Base-by-base conservation (phyloP, 768 basidiomycete species). In the Glaciozyma antarctica region DNA sequence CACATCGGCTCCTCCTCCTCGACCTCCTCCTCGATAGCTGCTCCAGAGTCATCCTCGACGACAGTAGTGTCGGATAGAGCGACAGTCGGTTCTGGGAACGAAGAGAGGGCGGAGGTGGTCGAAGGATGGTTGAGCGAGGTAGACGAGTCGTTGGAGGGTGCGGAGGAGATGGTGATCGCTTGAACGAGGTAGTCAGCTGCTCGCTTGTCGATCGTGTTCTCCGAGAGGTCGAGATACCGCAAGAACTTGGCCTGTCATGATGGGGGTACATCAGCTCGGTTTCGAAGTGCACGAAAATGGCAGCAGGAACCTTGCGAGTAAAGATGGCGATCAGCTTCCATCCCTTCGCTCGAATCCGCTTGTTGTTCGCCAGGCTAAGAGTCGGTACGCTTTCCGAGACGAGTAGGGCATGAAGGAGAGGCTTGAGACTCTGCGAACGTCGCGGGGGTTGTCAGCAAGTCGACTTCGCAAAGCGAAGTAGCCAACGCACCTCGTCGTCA, bases 181-280 rank as follows among this genome's bases (percentile, higher is more conserved):
- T 81, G 82, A 0, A 88, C 84, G 53, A 98, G 81, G 68, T 85
- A 87, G 58, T 97, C 93, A 21, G 90, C 80, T 0, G 87, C 81
- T 75, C 85, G 87, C 76, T 88, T 90, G 75, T 97, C 94, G 65
- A 95, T 77, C 2, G 79, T 75, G 67, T 88, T 95, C 65, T 90
- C 88, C 4, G 90, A 92, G 30, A 99, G 77, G 75, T 99, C 93
- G 43, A 97, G 81, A 77, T 91, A 95, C 65, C 88, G 85, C 13
- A 97, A 77, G 60, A 77, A 82, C 70, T 82, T 83, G 17, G 90
- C 85, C 88, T 93, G 59, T 7, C 1, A 34, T 22, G 43, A 53
- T 0, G 32, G 47, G 15, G 5, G 28, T 6, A 34, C 15, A 22
- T 48, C 61, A 17, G 51, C n/a, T 45, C 41, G 22, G 32, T 47